Evolutionary conservation across 148 eudicot species (phyloP).

Genomic region (Fagopyrum esculentum): DNA sequence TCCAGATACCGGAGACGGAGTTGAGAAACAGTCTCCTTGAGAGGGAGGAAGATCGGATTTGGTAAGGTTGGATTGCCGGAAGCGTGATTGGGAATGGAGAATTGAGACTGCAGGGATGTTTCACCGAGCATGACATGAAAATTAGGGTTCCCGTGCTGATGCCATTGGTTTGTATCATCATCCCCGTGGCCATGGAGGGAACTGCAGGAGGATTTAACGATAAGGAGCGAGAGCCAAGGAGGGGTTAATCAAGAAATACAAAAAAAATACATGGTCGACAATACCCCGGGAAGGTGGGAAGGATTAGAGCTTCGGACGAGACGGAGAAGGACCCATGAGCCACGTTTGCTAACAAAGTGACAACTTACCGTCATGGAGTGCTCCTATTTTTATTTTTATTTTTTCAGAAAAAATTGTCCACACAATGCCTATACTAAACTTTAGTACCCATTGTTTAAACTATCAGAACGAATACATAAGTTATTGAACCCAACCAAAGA

Average conservation of each 20-base stretch:
- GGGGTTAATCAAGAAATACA: not conserved
- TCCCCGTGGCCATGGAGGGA: not conserved
- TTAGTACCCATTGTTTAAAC: no score
- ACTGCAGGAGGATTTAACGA: not conserved
- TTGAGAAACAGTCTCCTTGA: slow-evolving; percentile 45
- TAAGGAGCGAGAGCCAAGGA: not conserved
- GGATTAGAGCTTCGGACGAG: not conserved
- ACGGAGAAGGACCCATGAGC: not conserved
- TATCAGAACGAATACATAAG: no score
- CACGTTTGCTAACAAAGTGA: no score
- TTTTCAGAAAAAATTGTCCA: no score
- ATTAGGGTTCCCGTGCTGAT: slow-evolving; percentile 5
- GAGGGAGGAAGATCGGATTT: slow-evolving; percentile 16
- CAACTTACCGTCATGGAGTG: no score
- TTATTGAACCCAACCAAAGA: no score
- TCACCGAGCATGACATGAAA: not conserved
- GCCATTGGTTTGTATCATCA: slow-evolving; percentile 1
- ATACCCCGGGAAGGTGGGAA: not conserved
- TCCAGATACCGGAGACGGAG: slow-evolving; percentile 75
- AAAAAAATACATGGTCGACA: not conserved
- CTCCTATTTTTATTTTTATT: no score
- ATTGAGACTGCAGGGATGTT: not conserved
- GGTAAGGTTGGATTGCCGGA: slow-evolving; percentile 11
- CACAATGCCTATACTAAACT: no score
- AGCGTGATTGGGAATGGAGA: not conserved